Evolutionary conservation across 2,329 filamentous ascomycete genomes (phyloP).

Genomic region (Madurella fahalii): DNA sequence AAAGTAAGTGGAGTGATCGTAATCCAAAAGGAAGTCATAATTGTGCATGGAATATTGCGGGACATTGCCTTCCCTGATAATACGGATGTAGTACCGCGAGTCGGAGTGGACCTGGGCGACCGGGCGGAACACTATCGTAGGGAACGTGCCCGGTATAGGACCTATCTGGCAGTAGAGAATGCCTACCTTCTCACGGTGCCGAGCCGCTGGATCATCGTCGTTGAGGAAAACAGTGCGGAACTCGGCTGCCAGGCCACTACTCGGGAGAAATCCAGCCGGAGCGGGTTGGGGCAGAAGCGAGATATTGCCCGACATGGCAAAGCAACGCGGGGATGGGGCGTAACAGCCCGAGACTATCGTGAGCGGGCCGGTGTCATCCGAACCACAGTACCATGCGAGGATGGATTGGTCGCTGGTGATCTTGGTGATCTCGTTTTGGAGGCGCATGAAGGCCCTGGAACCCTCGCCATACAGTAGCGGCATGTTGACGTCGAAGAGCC

Average conservation of each 20-base stretch:
- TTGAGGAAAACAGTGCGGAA: neutral
- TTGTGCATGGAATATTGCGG: neutral
- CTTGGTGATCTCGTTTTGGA: conserved; percentile 4
- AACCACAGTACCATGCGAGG: conserved; percentile 5
- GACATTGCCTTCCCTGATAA: neutral
- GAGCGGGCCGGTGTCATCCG: no score
- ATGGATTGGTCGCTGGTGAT: conserved; percentile 5
- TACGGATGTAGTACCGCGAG: neutral
- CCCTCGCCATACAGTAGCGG: conserved; percentile 8
- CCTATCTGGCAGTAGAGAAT: conserved; percentile 1
- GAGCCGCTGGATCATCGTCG: neutral
- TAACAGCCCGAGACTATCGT: neutral
- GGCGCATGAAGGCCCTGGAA: neutral
- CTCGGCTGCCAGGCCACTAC: neutral
- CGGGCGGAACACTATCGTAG: neutral
- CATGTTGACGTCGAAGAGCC: conserved; percentile 12
- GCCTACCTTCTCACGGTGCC: neutral
- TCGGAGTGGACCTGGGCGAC: neutral
- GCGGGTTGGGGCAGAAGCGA: neutral
- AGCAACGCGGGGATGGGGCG: neutral
- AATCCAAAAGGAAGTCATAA: no score
- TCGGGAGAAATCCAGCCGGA: no score
- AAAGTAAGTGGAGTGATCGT: no score
- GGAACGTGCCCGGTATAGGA: neutral
- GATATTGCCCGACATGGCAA: conserved; percentile 1